Conservation (phyloP, 2,329 filamentous ascomycete genomes). For the Xylariaceae sp. region DNA sequence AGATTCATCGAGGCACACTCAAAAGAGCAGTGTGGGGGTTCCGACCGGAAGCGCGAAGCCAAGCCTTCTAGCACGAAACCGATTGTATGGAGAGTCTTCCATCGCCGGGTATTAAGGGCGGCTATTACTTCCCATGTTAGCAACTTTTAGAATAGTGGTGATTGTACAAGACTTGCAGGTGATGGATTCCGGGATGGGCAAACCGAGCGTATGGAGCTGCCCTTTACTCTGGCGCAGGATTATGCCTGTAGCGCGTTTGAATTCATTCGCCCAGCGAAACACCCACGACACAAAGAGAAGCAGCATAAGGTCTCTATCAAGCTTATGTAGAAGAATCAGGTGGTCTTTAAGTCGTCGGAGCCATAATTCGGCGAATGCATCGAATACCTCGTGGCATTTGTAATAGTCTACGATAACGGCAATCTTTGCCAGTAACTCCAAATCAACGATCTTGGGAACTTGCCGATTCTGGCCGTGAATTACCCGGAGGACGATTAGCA, state of each 20-base stretch:
- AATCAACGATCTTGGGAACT: neutral
- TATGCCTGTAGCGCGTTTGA: neutral
- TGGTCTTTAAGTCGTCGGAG: neutral
- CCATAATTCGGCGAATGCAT: slow-evolving; percentile 12
- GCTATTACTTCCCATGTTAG: neutral
- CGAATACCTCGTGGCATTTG: neutral
- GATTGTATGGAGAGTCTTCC: neutral
- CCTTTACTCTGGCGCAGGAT: neutral
- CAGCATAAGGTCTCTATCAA: neutral
- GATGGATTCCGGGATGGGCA: slow-evolving; percentile 4
- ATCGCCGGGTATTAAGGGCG: neutral
- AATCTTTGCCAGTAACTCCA: slow-evolving; percentile 7
- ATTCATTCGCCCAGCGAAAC: neutral
- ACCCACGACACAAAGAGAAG: slow-evolving; percentile 6
- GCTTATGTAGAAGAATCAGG: neutral
- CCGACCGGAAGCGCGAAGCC: neutral
- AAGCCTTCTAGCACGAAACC: neutral
- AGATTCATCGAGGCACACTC: slow-evolving; percentile 9
- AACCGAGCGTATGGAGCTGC: neutral
- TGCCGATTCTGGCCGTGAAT: neutral
- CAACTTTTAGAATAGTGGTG: neutral
- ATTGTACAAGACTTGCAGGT: neutral
- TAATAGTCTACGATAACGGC: slow-evolving; percentile 12
- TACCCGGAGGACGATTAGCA: slow-evolving; percentile 5
- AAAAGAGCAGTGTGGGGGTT: neutral